Base-by-base conservation (phyloP, 192 early-diverging fungal genomes). In the Thamnidium elegans region DNA sequence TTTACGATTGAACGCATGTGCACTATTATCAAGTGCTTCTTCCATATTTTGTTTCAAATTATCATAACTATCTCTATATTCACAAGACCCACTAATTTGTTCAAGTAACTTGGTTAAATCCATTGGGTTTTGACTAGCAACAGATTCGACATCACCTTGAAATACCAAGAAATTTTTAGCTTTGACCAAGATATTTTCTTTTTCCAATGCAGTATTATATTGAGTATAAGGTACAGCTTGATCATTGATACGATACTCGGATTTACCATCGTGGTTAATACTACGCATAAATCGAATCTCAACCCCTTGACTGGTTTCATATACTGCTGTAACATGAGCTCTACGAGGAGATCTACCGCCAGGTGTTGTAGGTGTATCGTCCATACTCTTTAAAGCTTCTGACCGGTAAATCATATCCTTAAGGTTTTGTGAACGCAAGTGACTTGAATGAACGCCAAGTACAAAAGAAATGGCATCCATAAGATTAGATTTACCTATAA, bases 401-500 rank as follows among this genome's bases (percentile, higher is more conserved):
- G 86, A 86, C 17, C 89, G 83, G 70, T 99, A 98, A 13, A 99
- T 91, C 26, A 99, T 81, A 43, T 99, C 96, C 56, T 86, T 83
- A 34, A 99, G 81, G 23, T 94, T 87, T 14, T 88, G 72, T 1
- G 95, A 97, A 7, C 97, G 89, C 63, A 99, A 77, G 44, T 97
- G 93, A n/a, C 84, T 56, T 4, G 94, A 94, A 51, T 94, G 89
- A 56, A 99, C 88, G 31, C 97, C 97, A 20, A 99, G 82, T 1
- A 99, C 97, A 84, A 99, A 99, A 31, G 89, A 92, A 69, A 99
- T 95, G 43, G 97, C 97, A 72, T 99, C 97, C 96, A 99, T 99
- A 19, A 98, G 81, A 70, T 99, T 99, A 17, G 95, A 97, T 76
- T 99, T 99, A 14, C 94, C 90, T 92, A 31, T 21, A 32, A 21